Percentiles rank a stretch among this genome's conserved stretches.
These are phyloP conservation scores for Fomitopsis pulvina DNA, from an alignment of 768 basidiomycete genomes.

Conservation along the genomic window DNA sequence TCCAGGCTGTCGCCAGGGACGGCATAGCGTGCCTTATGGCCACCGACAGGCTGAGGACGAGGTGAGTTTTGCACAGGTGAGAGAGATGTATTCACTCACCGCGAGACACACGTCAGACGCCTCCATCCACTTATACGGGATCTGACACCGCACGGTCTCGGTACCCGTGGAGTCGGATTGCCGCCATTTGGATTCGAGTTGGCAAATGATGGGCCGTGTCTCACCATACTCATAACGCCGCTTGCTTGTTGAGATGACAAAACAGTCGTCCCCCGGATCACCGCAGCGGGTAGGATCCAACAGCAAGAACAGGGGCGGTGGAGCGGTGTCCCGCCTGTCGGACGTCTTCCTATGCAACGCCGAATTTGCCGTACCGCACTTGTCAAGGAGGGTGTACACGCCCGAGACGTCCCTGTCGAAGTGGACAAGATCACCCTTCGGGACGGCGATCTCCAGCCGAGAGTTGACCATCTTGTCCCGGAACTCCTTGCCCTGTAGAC, in stretches of 20 bases:
- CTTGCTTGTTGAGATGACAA: constrained; percentile 78
- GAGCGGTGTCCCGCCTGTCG: constrained; percentile 33
- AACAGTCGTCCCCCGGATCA: constrained; percentile 67
- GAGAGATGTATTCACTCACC: constrained; percentile 33
- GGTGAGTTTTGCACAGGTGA: background rate
- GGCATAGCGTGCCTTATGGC: constrained; percentile 54
- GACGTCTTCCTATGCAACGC: constrained; percentile 66
- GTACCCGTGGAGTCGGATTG: constrained; percentile 48
- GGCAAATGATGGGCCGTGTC: constrained; percentile 69
- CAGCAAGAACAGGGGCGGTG: constrained; percentile 71
- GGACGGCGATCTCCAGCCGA: constrained; percentile 55
- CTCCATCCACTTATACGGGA: constrained; percentile 62
- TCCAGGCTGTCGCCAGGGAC: constrained; percentile 50
- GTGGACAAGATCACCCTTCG: constrained; percentile 33
- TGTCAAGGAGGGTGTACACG: constrained; percentile 68
- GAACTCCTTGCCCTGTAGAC: constrained; percentile 58
- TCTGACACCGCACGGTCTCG: constrained; percentile 46
- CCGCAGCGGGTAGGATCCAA: constrained; percentile 83
- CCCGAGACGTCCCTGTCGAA: constrained; percentile 84
- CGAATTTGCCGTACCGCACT: constrained; percentile 84
- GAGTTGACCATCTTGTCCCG: constrained; percentile 64
- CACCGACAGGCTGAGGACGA: constrained; percentile 40
- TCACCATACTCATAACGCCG: constrained; percentile 79
- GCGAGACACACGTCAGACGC: constrained; percentile 42
- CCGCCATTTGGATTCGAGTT: constrained; percentile 72